A percentile compares a stretch with the other conserved stretches of the same genome.
phyloP scores from a whole-genome alignment of 768 basidiomycete genomes.

The Lactarius deliciosus region DNA sequence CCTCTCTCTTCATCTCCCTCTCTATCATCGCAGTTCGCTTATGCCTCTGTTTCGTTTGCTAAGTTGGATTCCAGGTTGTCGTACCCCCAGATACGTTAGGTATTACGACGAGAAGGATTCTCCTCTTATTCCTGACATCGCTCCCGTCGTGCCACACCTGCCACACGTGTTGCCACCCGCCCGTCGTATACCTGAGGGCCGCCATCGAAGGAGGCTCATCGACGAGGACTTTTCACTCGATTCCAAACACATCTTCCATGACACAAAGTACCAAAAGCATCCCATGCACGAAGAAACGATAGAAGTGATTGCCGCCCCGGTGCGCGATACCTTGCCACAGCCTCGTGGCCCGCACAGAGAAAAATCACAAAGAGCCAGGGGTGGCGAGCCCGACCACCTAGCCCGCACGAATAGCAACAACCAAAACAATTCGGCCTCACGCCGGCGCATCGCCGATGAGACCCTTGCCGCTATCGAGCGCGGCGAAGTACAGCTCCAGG shows the following conservation, averaged over 20 bases:
- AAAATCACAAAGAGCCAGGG: neutral
- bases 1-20: neutral
- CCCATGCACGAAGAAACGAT: slow-evolving; percentile 18
- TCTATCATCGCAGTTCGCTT: neutral
- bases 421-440: neutral
- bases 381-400: neutral
- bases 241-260: slow-evolving; percentile 1
- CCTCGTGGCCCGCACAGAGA: slow-evolving; percentile 19
- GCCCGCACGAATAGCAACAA: slow-evolving; percentile 1
- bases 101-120: slow-evolving; percentile 17
- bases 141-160: slow-evolving; percentile 14
- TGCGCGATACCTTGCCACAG: slow-evolving; percentile 1
- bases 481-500: slow-evolving; percentile 42
- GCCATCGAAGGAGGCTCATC: slow-evolving; percentile 22
- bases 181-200: slow-evolving; percentile 10
- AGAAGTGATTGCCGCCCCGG: neutral
- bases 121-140: slow-evolving; percentile 1
- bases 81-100: slow-evolving; percentile 10
- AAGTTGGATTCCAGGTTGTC: slow-evolving; percentile 25
- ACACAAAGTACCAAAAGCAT: slow-evolving; percentile 6
- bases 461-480: slow-evolving; percentile 50
- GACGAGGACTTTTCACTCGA: slow-evolving; percentile 16
- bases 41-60: slow-evolving; percentile 22
- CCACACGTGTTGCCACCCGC: slow-evolving; percentile 14
- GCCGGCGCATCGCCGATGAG: slow-evolving; percentile 45